A percentile compares a stretch with the other conserved stretches of the same genome.
These are phyloP conservation scores for Candida tammaniensis DNA, from an alignment of 805 yeast species.

Conservation along the genomic window DNA sequence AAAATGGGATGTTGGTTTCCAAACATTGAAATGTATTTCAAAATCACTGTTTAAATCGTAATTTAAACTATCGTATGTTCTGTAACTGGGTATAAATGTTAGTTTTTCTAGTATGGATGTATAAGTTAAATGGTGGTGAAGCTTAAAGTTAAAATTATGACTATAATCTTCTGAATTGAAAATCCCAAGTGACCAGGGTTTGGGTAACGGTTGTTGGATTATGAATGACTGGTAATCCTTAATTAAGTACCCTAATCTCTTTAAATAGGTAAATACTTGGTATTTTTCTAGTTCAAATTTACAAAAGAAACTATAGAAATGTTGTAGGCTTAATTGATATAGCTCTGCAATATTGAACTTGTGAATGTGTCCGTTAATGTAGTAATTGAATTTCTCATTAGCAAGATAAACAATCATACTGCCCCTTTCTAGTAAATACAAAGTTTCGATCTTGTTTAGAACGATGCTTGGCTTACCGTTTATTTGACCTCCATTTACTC, in stretches of 20 bases:
- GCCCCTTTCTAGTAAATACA: constrained; percentile 83
- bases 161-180: neutral
- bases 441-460: constrained; percentile 64
- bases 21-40: constrained; percentile 58
- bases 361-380: constrained; percentile 15
- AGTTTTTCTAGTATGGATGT: constrained; percentile 12
- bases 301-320: constrained; percentile 46
- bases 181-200: neutral
- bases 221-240: constrained; percentile 15
- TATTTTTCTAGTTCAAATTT: constrained; percentile 31
- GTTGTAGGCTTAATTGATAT: constrained; percentile 55
- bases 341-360: constrained; percentile 22
- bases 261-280: constrained; percentile 69
- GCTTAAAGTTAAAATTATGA: constrained; percentile 4
- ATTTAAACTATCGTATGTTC: constrained; percentile 7
- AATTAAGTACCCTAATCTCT: constrained; percentile 76
- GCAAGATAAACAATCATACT: constrained; percentile 30
- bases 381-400: constrained; percentile 18
- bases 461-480: constrained; percentile 33
- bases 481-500: constrained; percentile 40
- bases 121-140: constrained; percentile 20
- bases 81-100: constrained; percentile 8
- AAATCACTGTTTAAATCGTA: constrained; percentile 14
- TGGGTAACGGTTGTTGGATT: neutral
- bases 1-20: constrained; percentile 79